phyloP scores from a whole-genome alignment of 352 stramenopile species.

The Pythium aphanidermatum region DNA sequence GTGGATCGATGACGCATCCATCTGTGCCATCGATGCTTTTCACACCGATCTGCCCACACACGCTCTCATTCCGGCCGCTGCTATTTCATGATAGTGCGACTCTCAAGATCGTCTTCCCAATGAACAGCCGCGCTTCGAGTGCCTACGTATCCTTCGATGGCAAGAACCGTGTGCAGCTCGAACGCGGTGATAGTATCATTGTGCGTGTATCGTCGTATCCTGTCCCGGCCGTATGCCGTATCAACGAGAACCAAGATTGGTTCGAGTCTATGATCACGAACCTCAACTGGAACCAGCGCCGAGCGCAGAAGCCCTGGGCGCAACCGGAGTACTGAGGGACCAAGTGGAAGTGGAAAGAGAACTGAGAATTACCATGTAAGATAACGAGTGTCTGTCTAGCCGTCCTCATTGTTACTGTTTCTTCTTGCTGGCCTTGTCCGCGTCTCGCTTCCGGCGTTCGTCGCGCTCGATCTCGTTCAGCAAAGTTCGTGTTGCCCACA shows the following conservation, averaged over 20 bases:
- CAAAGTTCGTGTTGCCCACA: constrained; percentile 54
- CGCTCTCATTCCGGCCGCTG: constrained; percentile 90
- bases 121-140: constrained; percentile 53
- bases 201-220: constrained; percentile 86
- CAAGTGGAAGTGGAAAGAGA: not conserved
- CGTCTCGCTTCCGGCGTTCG: constrained; percentile 20
- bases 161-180: constrained; percentile 85
- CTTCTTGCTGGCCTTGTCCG: constrained; percentile 13
- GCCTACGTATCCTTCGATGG: constrained; percentile 91
- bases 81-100: constrained; percentile 89
- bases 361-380: constrained; percentile 5
- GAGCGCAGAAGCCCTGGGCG: constrained; percentile 72
- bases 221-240: constrained; percentile 77
- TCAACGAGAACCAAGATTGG: constrained; percentile 91
- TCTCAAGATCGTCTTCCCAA: constrained; percentile 86
- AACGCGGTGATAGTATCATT: constrained; percentile 80
- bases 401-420: constrained; percentile 5
- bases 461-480: constrained; percentile 51
- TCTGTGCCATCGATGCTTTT: constrained; percentile 97
- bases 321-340: not conserved
- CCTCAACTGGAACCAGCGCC: constrained; percentile 91
- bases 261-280: constrained; percentile 90
- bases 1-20: constrained; percentile 97
- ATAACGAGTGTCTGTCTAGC: not conserved
- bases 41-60: constrained; percentile 98